A percentile compares a stretch with the other conserved stretches of the same genome.
Conservation (phyloP, 176 grass and related monocot species). For the Eleusine coracana region DNA sequence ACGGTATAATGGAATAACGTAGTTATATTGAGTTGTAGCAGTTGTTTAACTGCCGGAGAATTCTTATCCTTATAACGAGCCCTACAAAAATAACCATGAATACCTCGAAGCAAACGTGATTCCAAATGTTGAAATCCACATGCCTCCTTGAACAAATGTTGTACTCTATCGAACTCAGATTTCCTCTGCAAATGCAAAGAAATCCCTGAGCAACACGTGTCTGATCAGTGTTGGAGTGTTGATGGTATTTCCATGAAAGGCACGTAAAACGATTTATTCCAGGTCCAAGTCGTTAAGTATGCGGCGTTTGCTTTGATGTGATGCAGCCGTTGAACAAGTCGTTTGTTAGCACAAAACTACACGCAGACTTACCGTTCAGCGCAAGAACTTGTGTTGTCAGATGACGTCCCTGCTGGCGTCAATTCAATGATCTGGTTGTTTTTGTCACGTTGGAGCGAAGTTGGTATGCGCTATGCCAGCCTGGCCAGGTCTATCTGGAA, state of each 20-base stretch:
- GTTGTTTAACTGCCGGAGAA: neutral
- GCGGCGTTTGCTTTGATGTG: neutral
- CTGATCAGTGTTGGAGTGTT: neutral
- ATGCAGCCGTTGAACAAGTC: slow-evolving; percentile 2
- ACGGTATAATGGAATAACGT: neutral
- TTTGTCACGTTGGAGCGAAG: neutral
- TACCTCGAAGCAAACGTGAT: neutral
- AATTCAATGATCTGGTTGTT: slow-evolving; percentile 12
- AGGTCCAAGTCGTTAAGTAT: slow-evolving; percentile 3
- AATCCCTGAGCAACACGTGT: neutral
- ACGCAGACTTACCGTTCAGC: slow-evolving; percentile 11
- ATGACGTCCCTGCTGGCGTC: slow-evolving; percentile 46
- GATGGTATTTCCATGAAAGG: neutral
- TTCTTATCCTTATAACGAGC: too few species aligned
- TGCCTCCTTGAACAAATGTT: neutral
- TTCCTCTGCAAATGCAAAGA: neutral
- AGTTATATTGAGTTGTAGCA: neutral
- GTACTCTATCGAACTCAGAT: neutral
- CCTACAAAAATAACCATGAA: too few species aligned
- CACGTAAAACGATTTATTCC: neutral
- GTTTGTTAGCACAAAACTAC: neutral
- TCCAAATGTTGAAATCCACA: neutral
- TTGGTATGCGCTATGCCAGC: neutral
- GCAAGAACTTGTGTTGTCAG: slow-evolving; percentile 32
- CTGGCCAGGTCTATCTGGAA: slow-evolving; percentile 20